Conservation (phyloP, 495 filamentous ascomycete species). For the Diplogelasinospora grovesii region DNA sequence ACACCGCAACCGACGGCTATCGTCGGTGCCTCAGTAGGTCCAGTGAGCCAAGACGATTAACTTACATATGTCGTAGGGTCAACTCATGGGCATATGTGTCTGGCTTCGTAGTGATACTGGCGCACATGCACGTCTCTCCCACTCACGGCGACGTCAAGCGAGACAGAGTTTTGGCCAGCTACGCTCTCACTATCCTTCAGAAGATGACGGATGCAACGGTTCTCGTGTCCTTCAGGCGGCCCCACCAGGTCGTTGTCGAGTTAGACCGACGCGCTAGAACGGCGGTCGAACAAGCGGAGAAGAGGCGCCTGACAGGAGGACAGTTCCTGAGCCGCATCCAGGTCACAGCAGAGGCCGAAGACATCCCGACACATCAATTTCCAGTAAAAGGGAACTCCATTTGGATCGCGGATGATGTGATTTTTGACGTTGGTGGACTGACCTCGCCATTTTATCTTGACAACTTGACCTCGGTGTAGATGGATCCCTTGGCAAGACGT, state of each 20-base stretch:
- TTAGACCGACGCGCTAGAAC: conserved; percentile 11
- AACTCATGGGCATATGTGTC: conserved; percentile 25
- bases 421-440: neutral
- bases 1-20: neutral
- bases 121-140: conserved; percentile 22
- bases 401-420: neutral
- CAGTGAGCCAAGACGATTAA: neutral
- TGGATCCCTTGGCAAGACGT: too few species aligned
- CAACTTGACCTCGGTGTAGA: neutral
- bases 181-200: conserved; percentile 12
- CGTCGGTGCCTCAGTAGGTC: too few species aligned
- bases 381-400: neutral
- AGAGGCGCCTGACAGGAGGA: neutral
- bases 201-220: conserved; percentile 16
- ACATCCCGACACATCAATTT: neutral
- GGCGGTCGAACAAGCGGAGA: conserved; percentile 9
- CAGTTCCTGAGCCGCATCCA: too few species aligned
- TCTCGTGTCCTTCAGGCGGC: conserved; percentile 13
- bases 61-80: conserved; percentile 11
- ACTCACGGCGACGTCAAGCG: conserved; percentile 10
- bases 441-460: neutral
- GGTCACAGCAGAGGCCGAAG: too few species aligned
- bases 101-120: conserved; percentile 20
- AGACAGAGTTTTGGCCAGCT: conserved; percentile 16
- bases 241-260: conserved; percentile 14